phyloP scores from a whole-genome alignment of 169 alveolate species.

The Ichthyophthirius multifiliis region DNA sequence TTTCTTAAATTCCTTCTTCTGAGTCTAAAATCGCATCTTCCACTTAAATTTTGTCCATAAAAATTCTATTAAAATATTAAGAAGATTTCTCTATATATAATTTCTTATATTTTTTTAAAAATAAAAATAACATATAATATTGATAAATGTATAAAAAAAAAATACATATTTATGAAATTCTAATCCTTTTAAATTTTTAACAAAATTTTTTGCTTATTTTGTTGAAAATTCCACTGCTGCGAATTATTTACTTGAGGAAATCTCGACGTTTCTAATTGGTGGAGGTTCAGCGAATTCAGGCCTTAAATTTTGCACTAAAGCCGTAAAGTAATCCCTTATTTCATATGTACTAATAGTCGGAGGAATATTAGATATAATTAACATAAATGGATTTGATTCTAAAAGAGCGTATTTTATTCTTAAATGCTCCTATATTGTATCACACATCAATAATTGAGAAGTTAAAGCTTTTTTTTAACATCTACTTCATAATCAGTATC shows the following conservation, averaged over 20 bases:
- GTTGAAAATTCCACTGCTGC: constrained; percentile 30
- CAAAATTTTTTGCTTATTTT: constrained; percentile 35
- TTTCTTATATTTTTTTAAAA: neutral
- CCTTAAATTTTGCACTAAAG: constrained; percentile 37
- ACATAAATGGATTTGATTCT: neutral
- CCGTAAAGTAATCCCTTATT: constrained; percentile 46
- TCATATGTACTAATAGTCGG: constrained; percentile 51
- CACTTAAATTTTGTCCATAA: neutral
- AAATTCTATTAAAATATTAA: neutral
- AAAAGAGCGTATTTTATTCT: neutral
- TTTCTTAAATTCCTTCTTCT: constrained; percentile 48
- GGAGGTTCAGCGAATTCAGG: constrained; percentile 36
- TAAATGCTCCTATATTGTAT: neutral
- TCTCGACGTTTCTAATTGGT: constrained; percentile 43
- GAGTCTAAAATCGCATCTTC: constrained; percentile 28
- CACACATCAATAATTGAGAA: neutral
- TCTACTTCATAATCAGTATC: constrained; percentile 24
- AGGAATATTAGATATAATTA: constrained; percentile 20
- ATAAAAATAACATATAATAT: neutral
- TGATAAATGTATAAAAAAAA: neutral
- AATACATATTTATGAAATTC: constrained; percentile 39
- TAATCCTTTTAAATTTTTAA: constrained; percentile 41
- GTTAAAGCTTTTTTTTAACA: neutral
- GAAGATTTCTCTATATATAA: neutral
- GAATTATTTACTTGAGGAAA: constrained; percentile 37